Percentiles rank a stretch among this genome's conserved stretches.
phyloP scores from a whole-genome alignment of 2,329 filamentous ascomycete genomes.

The Rachicladosporium sp. region DNA sequence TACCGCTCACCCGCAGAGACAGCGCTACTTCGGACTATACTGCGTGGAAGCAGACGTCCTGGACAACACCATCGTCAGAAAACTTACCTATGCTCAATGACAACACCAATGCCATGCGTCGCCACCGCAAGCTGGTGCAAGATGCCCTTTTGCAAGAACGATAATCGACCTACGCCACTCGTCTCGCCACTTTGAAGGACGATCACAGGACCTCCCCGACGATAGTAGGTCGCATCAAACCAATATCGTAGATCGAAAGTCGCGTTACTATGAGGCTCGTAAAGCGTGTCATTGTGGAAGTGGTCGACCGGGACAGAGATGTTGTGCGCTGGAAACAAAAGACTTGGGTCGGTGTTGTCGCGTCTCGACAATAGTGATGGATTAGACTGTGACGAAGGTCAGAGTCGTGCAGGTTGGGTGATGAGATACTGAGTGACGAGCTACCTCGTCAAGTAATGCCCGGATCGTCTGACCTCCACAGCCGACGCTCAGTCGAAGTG shows the following conservation, averaged over 20 bases:
- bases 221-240: constrained; percentile 68
- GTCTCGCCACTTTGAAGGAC: constrained; percentile 65
- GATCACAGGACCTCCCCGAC: constrained; percentile 67
- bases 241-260: constrained; percentile 66
- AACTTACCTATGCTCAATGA: constrained; percentile 54
- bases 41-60: no score
- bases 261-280: constrained; percentile 61
- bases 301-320: constrained; percentile 58
- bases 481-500: neutral
- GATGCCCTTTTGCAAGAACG: constrained; percentile 63
- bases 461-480: constrained; percentile 2
- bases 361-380: constrained; percentile 6
- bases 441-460: no score
- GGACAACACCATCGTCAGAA: no score
- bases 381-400: no score
- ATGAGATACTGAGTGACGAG: no score
- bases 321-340: constrained; percentile 39
- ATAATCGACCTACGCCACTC: constrained; percentile 46
- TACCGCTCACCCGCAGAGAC: no score
- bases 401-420: no score
- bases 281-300: constrained; percentile 67
- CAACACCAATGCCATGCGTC: constrained; percentile 62
- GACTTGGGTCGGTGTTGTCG: constrained; percentile 19
- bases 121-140: constrained; percentile 57
- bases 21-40: no score